Conservation (phyloP, 768 basidiomycete species). For the Pseudohyphozyma bogoriensis region DNA sequence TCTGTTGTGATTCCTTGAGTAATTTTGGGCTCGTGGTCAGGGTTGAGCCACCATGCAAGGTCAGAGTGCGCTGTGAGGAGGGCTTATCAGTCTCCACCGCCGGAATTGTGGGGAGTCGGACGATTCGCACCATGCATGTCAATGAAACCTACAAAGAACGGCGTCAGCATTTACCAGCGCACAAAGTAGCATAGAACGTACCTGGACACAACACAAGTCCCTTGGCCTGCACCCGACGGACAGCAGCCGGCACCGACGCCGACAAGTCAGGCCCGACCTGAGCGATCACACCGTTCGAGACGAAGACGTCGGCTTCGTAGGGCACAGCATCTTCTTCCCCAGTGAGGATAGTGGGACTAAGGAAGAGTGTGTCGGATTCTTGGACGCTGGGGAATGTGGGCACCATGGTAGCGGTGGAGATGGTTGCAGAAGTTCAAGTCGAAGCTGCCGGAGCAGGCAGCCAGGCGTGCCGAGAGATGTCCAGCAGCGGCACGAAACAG, state of each 20-base stretch:
- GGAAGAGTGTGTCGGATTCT: constrained; percentile 29
- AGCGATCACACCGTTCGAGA: not conserved
- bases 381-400: too few species aligned
- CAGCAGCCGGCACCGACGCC: not conserved
- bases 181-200: not conserved
- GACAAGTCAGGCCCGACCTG: not conserved
- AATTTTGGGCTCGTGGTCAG: not conserved
- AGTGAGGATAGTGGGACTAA: not conserved
- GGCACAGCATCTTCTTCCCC: not conserved
- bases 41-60: not conserved
- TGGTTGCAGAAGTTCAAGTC: too few species aligned
- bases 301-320: not conserved
- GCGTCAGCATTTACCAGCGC: not conserved
- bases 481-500: too few species aligned
- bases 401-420: too few species aligned
- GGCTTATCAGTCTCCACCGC: too few species aligned
- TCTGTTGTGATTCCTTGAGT: not conserved
- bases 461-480: too few species aligned
- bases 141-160: not conserved
- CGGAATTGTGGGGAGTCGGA: too few species aligned
- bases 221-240: not conserved
- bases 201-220: not conserved
- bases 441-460: too few species aligned
- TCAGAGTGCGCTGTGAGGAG: not conserved
- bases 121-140: too few species aligned